Base-by-base conservation (phyloP, 192 early-diverging fungal genomes). In the Dispira parvispora region DNA sequence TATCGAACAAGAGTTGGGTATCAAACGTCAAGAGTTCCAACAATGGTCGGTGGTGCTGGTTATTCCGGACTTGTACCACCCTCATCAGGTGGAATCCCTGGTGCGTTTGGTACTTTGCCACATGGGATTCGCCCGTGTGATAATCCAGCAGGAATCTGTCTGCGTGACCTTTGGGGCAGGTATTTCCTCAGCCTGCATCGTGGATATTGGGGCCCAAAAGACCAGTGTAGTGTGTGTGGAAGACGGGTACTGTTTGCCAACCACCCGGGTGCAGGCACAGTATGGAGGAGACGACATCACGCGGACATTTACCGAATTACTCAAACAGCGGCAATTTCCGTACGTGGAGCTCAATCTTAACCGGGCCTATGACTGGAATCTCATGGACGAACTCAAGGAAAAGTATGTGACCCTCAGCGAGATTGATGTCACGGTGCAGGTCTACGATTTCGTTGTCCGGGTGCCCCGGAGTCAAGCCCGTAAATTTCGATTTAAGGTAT, bases 261-360 rank as follows among this genome's bases (percentile, higher is more conserved):
- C 88, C 45, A 87, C 90, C 8, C 73, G 82, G 56, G 73, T 86
- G 1, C 67, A 67, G 10, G 64, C 84, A 23, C 80, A 84, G 64
- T 87, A 87, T 63, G 92, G 91, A 9, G 87, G 88, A n/a, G 91
- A 95, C 61, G 92, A 95, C 64, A 84, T 95, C 10, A 91, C 91
- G 8, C 73, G 77, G 18, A 82, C 84, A 50, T 77, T 95, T 44
- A 73, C 79, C 50, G 77, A 75, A 0, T 58, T 93, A 43, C 75
- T 95, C 12, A 62, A 68, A 61, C 68, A 74, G 43, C 87, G 78
- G 67, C 74, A 69, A 2, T 93, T 91, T 57, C 92, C 92, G 1
- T 93, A 92, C 63, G 65, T 61, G 9, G 79, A 84, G 10, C 70
- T 86, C 3, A 71, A 86, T 67, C 71, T 88, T 11, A 56, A 63